These are phyloP conservation scores for Alnus rubra DNA, from an alignment of 306 rosid genomes.

Conservation along the genomic window DNA sequence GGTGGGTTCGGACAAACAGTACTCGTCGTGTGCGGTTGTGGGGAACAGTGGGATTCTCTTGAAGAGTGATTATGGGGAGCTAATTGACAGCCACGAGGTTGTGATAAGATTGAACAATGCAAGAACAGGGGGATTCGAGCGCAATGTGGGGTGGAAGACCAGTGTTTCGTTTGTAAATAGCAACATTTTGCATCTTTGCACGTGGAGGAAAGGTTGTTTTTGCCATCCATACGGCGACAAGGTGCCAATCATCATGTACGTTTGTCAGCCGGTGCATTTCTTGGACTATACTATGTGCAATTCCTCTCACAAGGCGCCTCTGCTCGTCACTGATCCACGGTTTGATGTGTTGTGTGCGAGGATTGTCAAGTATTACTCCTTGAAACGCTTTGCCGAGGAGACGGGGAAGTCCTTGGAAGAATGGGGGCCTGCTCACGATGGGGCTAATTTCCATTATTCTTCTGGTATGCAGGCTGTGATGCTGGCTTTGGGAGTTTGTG, in stretches of 20 bases:
- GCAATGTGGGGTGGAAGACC: slow-evolving; percentile 81
- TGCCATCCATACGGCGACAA: slow-evolving; percentile 83
- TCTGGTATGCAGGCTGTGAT: slow-evolving; percentile 97
- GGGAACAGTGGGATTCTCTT: slow-evolving; percentile 95
- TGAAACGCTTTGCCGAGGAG: slow-evolving; percentile 71
- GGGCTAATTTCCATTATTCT: slow-evolving; percentile 76
- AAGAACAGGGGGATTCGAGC: slow-evolving; percentile 45
- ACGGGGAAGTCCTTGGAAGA: slow-evolving; percentile 66
- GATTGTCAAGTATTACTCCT: slow-evolving; percentile 88
- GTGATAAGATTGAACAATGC: slow-evolving; percentile 93
- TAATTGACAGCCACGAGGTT: slow-evolving; percentile 71
- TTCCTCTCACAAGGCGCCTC: slow-evolving; percentile 64
- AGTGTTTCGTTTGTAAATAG: slow-evolving; percentile 86
- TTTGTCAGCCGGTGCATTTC: slow-evolving; percentile 90
- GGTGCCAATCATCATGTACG: slow-evolving; percentile 80
- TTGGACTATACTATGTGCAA: slow-evolving; percentile 80
- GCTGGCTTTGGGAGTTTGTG: slow-evolving; percentile 91
- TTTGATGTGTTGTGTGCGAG: slow-evolving; percentile 72
- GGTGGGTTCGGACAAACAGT: slow-evolving; percentile 31
- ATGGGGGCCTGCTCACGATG: slow-evolving; percentile 80
- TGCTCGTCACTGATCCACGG: slow-evolving; percentile 79
- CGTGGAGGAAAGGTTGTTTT: slow-evolving; percentile 75
- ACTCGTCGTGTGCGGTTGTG: slow-evolving; percentile 80
- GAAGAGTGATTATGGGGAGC: slow-evolving; percentile 54
- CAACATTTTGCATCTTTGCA: slow-evolving; percentile 84